Base-by-base conservation (phyloP, 2,329 filamentous ascomycete species). In the Phialophora chinensis region DNA sequence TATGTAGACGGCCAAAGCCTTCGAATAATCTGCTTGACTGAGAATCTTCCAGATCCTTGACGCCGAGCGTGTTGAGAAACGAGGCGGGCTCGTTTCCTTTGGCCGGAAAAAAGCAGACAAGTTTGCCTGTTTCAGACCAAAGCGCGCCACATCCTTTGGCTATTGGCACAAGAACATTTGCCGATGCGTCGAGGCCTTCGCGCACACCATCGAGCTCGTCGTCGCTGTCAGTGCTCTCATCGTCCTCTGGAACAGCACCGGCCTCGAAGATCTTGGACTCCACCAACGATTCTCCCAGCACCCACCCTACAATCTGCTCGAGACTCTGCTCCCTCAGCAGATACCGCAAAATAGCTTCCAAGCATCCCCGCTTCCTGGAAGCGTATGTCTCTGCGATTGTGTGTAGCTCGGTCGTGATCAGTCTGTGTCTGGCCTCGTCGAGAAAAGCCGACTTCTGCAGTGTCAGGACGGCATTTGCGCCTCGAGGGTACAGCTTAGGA, bases 141-240 rank as follows among this genome's bases (percentile, higher is more conserved):
- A 84, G 73, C 8, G 85, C 86, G 66, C 86, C 85, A 72, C 83
- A 85, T 27, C 81, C 83, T 73, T 85, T 87, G 17, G 87, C 85
- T 60, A 88, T 77, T 4, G 88, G 88, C 3, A 90, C 86, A 73
- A 88, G 88, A 59, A 86, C 83, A 75, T 88, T 88, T 79, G 87
- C 76, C 17, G 79, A 77, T 62, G 82, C 75, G 74, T 69, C 70
- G 8, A 72, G 53, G 29, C 66, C 63, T 27, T 76, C 38, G 72
- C 68, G 58, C 62, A 71, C 60, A 69, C 73, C 63, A 4, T 70
- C 69, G 31, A 72, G 44, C 52, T 74, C 73, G 65, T 80, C 79
- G 65, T 93, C 91, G 70, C 93, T 91, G 67, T 92, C 90, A 69
- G 92, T 90, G 73, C 91, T 96, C 2, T 92, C 97, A 71, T 91